A percentile compares a stretch with the other conserved stretches of the same genome.
Evolutionary conservation across 1,284 basidiomycete genomes (phyloP).

Genomic region (Papiliotrema flavescens): DNA sequence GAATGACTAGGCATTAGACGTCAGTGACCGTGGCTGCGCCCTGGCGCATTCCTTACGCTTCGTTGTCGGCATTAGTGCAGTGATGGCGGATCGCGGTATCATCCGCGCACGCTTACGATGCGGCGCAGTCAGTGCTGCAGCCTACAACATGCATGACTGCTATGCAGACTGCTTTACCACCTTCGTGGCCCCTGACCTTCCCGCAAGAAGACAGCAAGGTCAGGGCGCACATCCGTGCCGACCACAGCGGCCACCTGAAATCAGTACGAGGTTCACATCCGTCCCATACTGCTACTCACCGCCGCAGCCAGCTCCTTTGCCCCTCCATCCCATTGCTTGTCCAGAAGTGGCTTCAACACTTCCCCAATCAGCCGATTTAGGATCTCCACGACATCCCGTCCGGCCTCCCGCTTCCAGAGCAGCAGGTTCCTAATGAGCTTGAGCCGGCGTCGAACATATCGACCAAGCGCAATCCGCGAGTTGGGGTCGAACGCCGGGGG

Average conservation of each 20-base stretch:
- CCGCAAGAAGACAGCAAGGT: constrained; percentile 3
- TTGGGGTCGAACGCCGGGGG: constrained; percentile 68
- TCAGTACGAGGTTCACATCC: neutral
- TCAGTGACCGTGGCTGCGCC: too few relatives aligned
- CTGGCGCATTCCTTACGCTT: too few relatives aligned
- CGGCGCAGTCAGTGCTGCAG: neutral
- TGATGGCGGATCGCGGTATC: too few relatives aligned
- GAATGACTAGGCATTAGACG: too few relatives aligned
- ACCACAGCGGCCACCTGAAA: neutral
- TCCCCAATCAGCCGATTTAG: constrained; percentile 60
- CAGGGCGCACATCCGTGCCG: constrained; percentile 4
- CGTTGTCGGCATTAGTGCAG: too few relatives aligned
- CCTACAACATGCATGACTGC: constrained; percentile 2
- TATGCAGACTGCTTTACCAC: neutral
- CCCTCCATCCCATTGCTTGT: constrained; percentile 81
- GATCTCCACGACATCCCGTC: constrained; percentile 60
- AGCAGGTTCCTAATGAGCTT: constrained; percentile 72
- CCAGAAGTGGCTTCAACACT: constrained; percentile 64
- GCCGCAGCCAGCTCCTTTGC: constrained; percentile 65
- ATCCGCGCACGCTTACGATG: too few relatives aligned
- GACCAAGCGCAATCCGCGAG: constrained; percentile 64
- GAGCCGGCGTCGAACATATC: constrained; percentile 63
- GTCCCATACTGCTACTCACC: constrained; percentile 50
- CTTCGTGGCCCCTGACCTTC: neutral
- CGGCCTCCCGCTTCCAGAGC: constrained; percentile 69